These are phyloP conservation scores for Cyclotella kingstonii DNA, from an alignment of 108 stramenopile species.

Conservation along the genomic window DNA sequence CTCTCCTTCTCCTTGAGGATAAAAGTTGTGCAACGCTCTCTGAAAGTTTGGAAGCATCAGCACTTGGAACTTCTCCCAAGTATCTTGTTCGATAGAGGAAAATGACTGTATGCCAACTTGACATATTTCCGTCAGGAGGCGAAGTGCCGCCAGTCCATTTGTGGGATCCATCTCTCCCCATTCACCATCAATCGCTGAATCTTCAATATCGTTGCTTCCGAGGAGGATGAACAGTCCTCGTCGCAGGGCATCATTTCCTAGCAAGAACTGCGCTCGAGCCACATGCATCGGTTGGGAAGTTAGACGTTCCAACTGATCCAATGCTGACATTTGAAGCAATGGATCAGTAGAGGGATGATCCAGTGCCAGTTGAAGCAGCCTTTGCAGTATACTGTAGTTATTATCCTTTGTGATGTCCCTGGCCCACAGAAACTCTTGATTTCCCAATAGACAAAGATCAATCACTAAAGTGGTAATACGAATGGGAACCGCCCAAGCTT, in stretches of 20 bases:
- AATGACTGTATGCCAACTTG: slow-evolving; percentile 25
- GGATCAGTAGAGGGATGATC: slow-evolving; percentile 26
- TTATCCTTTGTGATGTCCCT: not conserved
- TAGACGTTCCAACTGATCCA: slow-evolving; percentile 37
- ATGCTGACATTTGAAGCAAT: slow-evolving; percentile 33
- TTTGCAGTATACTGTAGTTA: slow-evolving; percentile 20
- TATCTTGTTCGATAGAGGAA: not conserved
- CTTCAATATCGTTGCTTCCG: slow-evolving; percentile 10
- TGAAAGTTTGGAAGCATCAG: slow-evolving; percentile 26
- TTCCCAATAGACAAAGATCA: slow-evolving; percentile 35
- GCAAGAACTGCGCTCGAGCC: slow-evolving; percentile 29
- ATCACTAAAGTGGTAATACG: slow-evolving; percentile 37
- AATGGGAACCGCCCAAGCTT: slow-evolving; percentile 19
- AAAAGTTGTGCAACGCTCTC: slow-evolving; percentile 17
- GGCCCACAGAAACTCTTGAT: slow-evolving; percentile 19
- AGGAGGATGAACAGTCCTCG: slow-evolving; percentile 27
- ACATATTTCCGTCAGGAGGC: slow-evolving; percentile 34
- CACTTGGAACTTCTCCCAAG: slow-evolving; percentile 15
- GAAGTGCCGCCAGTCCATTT: slow-evolving; percentile 36
- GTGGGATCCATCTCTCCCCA: slow-evolving; percentile 25
- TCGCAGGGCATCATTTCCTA: slow-evolving; percentile 20
- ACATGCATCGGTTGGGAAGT: slow-evolving; percentile 5
- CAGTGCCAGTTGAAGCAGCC: slow-evolving; percentile 24
- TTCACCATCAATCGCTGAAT: not conserved
- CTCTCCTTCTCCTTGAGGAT: slow-evolving; percentile 32